These are phyloP conservation scores for Starmera quercuum DNA, from an alignment of 805 yeast genomes.

Conservation along the genomic window DNA sequence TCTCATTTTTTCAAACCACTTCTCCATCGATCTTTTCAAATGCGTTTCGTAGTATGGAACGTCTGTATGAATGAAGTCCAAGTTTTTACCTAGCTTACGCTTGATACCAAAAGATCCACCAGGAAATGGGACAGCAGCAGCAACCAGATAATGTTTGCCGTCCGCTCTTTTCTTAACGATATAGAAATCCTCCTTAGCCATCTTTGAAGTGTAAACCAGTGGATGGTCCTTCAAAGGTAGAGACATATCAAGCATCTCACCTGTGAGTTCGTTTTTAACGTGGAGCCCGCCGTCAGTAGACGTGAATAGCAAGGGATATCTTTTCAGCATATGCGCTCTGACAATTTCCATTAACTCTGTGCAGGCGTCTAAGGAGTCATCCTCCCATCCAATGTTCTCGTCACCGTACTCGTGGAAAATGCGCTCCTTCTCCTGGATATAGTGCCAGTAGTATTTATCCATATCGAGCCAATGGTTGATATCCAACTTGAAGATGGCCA, in stretches of 20 bases:
- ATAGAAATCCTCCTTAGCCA: conserved; percentile 75
- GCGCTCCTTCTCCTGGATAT: conserved; percentile 54
- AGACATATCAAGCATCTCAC: conserved; percentile 53
- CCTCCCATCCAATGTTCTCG: conserved; percentile 58
- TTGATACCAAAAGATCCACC: conserved; percentile 67
- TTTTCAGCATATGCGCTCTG: conserved; percentile 45
- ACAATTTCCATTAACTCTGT: conserved; percentile 58
- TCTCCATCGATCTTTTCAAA: conserved; percentile 62
- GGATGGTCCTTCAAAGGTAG: conserved; percentile 59
- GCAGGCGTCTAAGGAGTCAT: conserved; percentile 55
- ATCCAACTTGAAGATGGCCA: conserved; percentile 67
- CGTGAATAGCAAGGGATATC: conserved; percentile 61
- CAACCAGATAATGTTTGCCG: conserved; percentile 55
- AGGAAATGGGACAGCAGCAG: conserved; percentile 75
- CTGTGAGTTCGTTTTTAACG: conserved; percentile 52
- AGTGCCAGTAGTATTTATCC: conserved; percentile 68
- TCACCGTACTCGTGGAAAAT: conserved; percentile 51
- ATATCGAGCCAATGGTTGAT: conserved; percentile 72
- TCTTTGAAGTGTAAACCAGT: conserved; percentile 49
- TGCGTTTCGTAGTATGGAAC: conserved; percentile 68
- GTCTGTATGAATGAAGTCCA: conserved; percentile 57
- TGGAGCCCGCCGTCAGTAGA: conserved; percentile 40
- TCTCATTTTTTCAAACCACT: conserved; percentile 59
- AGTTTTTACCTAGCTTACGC: conserved; percentile 49
- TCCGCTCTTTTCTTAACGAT: conserved; percentile 48